Evolutionary conservation across 345 rosid species (phyloP), one percentile per base, ranked within the genome.

Genomic region (Pelargonium nanum): DNA sequence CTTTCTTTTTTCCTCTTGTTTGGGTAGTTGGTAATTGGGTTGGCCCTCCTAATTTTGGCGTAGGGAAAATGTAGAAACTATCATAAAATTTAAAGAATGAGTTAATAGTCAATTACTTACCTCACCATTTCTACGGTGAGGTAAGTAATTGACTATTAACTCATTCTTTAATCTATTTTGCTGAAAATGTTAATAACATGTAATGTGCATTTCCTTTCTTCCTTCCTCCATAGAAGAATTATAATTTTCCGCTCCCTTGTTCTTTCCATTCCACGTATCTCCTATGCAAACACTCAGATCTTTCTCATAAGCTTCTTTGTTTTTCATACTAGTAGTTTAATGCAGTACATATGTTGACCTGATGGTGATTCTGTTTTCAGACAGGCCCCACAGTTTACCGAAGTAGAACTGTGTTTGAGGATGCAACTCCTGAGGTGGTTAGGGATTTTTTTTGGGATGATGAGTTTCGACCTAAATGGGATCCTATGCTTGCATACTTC

Each of bases 401-500:
- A 8, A 93, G 90, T 68, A 79, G 89, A 73, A 86, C 96, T 74
- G 95, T 93, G 61, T 93, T 84, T 70, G 99, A 93, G 80, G 95
- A 86, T 72, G 97, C 87, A 48, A 76, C 81, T n/a, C 85, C 95
- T 8, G 96, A 87, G 19, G 61, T 85, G 76, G 96, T 89, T 24
- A 84, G 96, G 77, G 99, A 93, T 77, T 93, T 93, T 83, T 93
- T 93, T 69, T 93, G 99, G 99, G 99, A 89, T 71, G 97, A 93
- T 65, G 97, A 87, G 55, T 86, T 89, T 78, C 81, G 99, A 34
- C 87, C 87, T 3, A 89, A 87, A 71, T 93, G 97, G 97, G 99
- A 93, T 79, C 79, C 82, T 28, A 89, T 93, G 99, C 95, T 93
- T 72, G 67, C 87, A 22, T 72, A 83, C 74, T 76, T 76, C 63